These are phyloP conservation scores for Manihot esculenta DNA, from an alignment of 441 rosid species.

Conservation along the genomic window DNA sequence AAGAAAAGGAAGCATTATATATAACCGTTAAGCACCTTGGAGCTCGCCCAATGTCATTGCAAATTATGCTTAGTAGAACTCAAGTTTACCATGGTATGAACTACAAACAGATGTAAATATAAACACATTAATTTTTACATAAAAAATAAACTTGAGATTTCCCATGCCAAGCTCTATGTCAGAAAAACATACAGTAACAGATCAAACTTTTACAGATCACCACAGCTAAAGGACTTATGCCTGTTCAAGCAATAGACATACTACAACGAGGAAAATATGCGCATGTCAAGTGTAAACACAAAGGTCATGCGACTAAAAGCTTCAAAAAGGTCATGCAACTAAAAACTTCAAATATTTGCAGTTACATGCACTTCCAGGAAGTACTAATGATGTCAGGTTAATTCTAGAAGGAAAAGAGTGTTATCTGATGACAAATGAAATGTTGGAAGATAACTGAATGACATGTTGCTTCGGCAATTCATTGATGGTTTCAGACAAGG, in stretches of 20 bases:
- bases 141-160: background rate
- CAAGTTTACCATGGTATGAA: background rate
- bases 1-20: background rate
- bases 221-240: background rate
- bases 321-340: background rate
- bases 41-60: background rate
- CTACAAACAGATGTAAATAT: background rate
- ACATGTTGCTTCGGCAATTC: background rate
- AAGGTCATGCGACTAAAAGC: background rate
- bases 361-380: background rate
- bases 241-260: background rate
- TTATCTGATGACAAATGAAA: constrained; percentile 1
- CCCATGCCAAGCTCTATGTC: background rate
- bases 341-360: background rate
- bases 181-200: background rate
- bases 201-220: background rate
- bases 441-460: background rate
- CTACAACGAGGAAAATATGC: background rate
- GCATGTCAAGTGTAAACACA: background rate
- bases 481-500: background rate
- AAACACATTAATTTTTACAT: background rate
- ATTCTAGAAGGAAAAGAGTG: constrained; percentile 1
- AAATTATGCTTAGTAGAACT: background rate
- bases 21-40: background rate
- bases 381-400: constrained; percentile 9